phyloP scores from a whole-genome alignment of 2,329 filamentous ascomycete genomes.

The Fusarium newnesense region DNA sequence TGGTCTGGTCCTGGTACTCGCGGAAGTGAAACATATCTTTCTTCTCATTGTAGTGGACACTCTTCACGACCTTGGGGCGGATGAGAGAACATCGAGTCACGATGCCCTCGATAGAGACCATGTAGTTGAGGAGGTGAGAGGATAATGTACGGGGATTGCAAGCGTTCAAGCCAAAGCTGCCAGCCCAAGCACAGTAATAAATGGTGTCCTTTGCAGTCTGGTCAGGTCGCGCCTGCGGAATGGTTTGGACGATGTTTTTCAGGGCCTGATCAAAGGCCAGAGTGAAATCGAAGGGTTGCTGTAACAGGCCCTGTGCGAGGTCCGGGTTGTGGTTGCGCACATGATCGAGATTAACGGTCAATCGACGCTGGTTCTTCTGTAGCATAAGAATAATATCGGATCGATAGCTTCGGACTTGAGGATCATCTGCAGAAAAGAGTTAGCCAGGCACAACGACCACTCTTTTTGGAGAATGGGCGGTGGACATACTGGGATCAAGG shows the following conservation, averaged over 20 bases:
- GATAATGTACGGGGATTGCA: slow-evolving; percentile 95
- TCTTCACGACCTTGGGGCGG: slow-evolving; percentile 96
- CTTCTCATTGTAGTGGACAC: slow-evolving; percentile 93
- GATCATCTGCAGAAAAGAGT: slow-evolving; percentile 55
- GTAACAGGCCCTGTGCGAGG: slow-evolving; percentile 81
- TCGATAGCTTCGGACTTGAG: slow-evolving; percentile 77
- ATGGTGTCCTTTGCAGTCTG: slow-evolving; percentile 82
- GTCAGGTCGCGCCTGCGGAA: slow-evolving; percentile 78
- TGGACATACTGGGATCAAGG: slow-evolving; percentile 83
- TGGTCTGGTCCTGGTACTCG: slow-evolving; percentile 96
- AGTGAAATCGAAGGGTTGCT: slow-evolving; percentile 87
- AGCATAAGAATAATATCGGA: slow-evolving; percentile 86
- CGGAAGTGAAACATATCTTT: slow-evolving; percentile 88
- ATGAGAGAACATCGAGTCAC: slow-evolving; percentile 97
- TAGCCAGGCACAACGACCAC: slow-evolving; percentile 6
- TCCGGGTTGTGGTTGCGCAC: slow-evolving; percentile 88
- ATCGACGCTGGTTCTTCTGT: slow-evolving; percentile 71
- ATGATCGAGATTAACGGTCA: slow-evolving; percentile 86
- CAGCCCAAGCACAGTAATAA: slow-evolving; percentile 97
- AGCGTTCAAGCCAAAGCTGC: slow-evolving; percentile 92
- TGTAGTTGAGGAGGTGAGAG: slow-evolving; percentile 89
- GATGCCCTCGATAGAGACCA: slow-evolving; percentile 97
- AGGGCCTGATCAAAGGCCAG: slow-evolving; percentile 91
- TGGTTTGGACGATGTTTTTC: slow-evolving; percentile 85
- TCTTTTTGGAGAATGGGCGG: background rate